Base-by-base conservation (phyloP, 1,139 yeast species). In the Geotrichum klebahnii region DNA sequence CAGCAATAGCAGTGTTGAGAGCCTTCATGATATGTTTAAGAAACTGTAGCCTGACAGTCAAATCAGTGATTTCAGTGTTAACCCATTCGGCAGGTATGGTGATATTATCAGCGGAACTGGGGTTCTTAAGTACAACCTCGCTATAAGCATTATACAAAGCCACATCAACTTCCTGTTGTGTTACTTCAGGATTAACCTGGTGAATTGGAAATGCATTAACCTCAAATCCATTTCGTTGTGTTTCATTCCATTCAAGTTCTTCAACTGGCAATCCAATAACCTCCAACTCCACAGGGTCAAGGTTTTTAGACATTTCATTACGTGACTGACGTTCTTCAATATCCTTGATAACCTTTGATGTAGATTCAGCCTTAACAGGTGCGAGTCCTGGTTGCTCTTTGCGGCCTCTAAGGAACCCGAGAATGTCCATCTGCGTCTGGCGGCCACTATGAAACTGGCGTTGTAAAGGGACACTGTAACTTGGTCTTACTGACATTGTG, bases 1-100 rank as follows among this genome's bases (percentile, higher is more conserved):
- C 97, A 34, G 85, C 82, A 22, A 89, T 74, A 35, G 79, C 73
- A 50, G 82, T 71, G 6, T 90, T 85, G 52, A 87, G 77, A 26
- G 68, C 66, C 46, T 71, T 67, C 63, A 84, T 89, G 42, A 87
- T 71, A 23, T 62, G 60, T 64, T 84, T 85, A 38, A 80, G 65
- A 44, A 80, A 72, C 24, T 69, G 62, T 62, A 88, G 86, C 62
- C 95, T 76, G 24, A 39, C 41, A 26, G 33, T 29, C 29, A 47
- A 46, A 20, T 47, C 51, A 10, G 16, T 16, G 39, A 53, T 26
- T 12, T 38, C 44, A 17, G 37, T 22, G 23, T 35, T 26, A 5
- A 19, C 42, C 32, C 46, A 40, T 12, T 16, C 39, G 8, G 45
- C 45, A 3, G 46, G 28, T 17, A 35, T 35, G 32, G 24, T 29